Evolutionary conservation across 1,284 basidiomycete species (phyloP).

Genomic region (Anthracocystis setariae): DNA sequence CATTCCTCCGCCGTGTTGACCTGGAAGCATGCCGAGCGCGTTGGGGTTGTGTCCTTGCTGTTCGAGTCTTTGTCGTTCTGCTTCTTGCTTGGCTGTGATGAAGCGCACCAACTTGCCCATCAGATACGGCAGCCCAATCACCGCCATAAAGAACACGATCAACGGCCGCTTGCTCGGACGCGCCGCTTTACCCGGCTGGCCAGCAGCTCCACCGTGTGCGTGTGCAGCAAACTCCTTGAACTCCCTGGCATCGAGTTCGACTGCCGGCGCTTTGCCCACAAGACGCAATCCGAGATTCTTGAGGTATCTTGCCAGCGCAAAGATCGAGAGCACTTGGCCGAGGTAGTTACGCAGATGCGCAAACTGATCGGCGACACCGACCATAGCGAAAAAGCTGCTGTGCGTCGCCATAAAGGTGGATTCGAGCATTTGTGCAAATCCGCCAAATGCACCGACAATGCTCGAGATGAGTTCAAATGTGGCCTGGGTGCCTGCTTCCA

Average conservation of each 20-base stretch:
- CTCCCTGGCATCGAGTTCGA: conserved; percentile 60
- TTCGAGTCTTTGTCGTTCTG: conserved; percentile 67
- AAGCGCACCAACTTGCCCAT: conserved; percentile 89
- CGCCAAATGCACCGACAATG: conserved; percentile 94
- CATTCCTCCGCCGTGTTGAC: conserved; percentile 71
- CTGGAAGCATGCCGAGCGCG: conserved; percentile 72
- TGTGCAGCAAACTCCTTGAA: conserved; percentile 65
- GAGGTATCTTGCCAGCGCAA: conserved; percentile 86
- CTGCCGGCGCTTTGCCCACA: conserved; percentile 53
- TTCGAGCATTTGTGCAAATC: conserved; percentile 97
- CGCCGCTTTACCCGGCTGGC: conserved; percentile 38
- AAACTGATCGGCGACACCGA: conserved; percentile 95
- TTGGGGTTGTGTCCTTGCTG: conserved; percentile 66
- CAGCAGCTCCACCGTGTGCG: conserved; percentile 34
- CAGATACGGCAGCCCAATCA: conserved; percentile 90
- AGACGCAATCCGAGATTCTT: conserved; percentile 68
- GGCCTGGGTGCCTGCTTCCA: conserved; percentile 87
- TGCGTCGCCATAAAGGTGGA: conserved; percentile 99
- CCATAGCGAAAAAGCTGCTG: conserved; percentile 98
- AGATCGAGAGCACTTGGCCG: conserved; percentile 87
- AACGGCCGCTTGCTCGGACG: conserved; percentile 83
- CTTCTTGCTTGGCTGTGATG: conserved; percentile 75
- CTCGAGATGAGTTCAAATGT: conserved; percentile 93
- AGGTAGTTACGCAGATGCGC: conserved; percentile 88
- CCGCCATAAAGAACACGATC: conserved; percentile 92